Percentiles rank a stretch among this genome's conserved stretches.
Evolutionary conservation across 352 stramenopile species (phyloP).

Genomic region (Chrysophaeum taylorii): DNA sequence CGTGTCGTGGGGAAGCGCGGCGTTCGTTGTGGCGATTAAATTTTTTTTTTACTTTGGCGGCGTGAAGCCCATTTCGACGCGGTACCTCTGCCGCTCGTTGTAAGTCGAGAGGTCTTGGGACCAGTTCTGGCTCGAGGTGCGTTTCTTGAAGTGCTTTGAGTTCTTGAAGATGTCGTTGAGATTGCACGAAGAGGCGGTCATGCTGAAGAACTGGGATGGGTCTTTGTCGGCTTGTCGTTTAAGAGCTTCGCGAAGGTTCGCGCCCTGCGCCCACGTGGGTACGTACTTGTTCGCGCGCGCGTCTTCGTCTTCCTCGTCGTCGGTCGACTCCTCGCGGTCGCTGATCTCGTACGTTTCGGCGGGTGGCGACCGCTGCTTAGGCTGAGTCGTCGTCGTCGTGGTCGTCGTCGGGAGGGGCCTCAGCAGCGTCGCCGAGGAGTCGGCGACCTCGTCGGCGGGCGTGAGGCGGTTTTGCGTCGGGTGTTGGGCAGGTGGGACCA

Average conservation of each 20-base stretch:
- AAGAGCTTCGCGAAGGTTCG: neutral
- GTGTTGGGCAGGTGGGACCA: neutral
- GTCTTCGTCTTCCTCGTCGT: neutral
- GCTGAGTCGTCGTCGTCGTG: neutral
- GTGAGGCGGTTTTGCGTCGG: neutral
- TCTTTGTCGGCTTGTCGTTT: neutral
- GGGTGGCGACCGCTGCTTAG: neutral
- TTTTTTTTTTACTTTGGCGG: no score
- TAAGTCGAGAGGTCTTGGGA: neutral
- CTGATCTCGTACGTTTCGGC: neutral
- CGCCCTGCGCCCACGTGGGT: neutral
- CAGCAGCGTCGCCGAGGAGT: no score
- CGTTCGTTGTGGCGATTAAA: no score
- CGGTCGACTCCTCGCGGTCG: neutral
- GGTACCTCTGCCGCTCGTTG: neutral
- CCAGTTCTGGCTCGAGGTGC: constrained; percentile 4
- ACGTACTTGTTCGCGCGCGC: no score
- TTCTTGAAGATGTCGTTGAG: constrained; percentile 5
- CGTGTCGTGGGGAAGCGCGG: no score
- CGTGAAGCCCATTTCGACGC: neutral
- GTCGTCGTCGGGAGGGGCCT: neutral
- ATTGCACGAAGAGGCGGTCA: neutral
- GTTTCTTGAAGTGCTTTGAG: neutral
- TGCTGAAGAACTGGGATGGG: neutral
- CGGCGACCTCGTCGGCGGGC: neutral